Evolutionary conservation across 495 filamentous ascomycete genomes (phyloP).

Genomic region (Daldinia loculata): DNA sequence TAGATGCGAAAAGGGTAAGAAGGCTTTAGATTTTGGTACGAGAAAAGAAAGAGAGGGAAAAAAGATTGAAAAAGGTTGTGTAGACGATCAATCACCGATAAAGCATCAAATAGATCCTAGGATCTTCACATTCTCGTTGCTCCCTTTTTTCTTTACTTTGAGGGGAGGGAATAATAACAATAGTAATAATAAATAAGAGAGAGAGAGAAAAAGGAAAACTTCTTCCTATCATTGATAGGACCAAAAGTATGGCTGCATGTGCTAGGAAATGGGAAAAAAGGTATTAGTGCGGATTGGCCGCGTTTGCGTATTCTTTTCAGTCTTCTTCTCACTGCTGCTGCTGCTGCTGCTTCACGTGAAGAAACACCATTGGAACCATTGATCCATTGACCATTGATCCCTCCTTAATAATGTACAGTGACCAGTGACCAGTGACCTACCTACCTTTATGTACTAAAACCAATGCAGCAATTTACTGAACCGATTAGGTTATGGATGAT

Average conservation of each 20-base stretch:
- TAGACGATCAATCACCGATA: slow-evolving; percentile 38
- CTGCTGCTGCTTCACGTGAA: slow-evolving; percentile 25
- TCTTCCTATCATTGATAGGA: slow-evolving; percentile 31
- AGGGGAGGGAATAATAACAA: slow-evolving; percentile 32
- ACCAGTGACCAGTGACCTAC: not conserved
- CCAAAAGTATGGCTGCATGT: slow-evolving; percentile 19
- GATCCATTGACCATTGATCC: slow-evolving; percentile 3
- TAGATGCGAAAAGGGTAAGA: slow-evolving; percentile 1
- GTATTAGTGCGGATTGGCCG: slow-evolving; percentile 38
- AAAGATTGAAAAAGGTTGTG: slow-evolving; percentile 14
- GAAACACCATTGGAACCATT: slow-evolving; percentile 5
- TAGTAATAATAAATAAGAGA: slow-evolving; percentile 30
- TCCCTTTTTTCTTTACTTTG: slow-evolving; percentile 11
- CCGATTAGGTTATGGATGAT: slow-evolving; percentile 37
- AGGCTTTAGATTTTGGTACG: too few species aligned
- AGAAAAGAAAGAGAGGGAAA: too few species aligned
- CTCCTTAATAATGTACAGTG: slow-evolving; percentile 2
- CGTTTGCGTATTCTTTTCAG: slow-evolving; percentile 27
- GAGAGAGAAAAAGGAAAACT: slow-evolving; percentile 35
- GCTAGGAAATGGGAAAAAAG: slow-evolving; percentile 30
- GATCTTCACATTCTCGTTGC: slow-evolving; percentile 1
- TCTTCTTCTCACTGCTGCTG: slow-evolving; percentile 4
- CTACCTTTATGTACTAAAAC: slow-evolving; percentile 10
- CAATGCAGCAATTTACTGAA: slow-evolving; percentile 12
- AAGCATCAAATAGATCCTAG: slow-evolving; percentile 31